A percentile compares a stretch with the other conserved stretches of the same genome.
These are phyloP conservation scores for Liquidambar formosana DNA, from an alignment of 164 flowering plant species.

Conservation along the genomic window DNA sequence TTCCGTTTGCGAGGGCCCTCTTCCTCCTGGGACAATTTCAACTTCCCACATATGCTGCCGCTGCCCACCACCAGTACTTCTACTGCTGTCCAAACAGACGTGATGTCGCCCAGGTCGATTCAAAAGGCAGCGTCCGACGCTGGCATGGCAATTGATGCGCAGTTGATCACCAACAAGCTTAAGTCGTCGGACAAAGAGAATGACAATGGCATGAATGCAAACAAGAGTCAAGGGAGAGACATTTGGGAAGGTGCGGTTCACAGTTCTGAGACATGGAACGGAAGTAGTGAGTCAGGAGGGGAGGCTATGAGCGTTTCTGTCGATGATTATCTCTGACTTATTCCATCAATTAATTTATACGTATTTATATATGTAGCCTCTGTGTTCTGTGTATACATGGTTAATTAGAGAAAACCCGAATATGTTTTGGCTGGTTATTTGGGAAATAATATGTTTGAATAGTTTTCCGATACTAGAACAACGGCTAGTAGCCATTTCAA, in stretches of 20 bases:
- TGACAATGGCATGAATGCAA: not conserved
- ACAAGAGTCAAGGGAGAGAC: not conserved
- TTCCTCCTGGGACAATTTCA: slow-evolving; percentile 29
- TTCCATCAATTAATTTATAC: not conserved
- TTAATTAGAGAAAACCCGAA: too few species aligned
- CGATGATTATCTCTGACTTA: slow-evolving; percentile 39
- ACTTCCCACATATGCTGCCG: slow-evolving; percentile 50
- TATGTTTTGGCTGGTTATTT: too few species aligned
- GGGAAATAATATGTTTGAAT: too few species aligned
- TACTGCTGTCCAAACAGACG: slow-evolving; percentile 13
- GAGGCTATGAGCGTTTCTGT: slow-evolving; percentile 40
- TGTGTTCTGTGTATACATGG: too few species aligned
- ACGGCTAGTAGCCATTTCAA: too few species aligned
- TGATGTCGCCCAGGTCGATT: slow-evolving; percentile 57
- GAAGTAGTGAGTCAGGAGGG: not conserved
- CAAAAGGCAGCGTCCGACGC: slow-evolving; percentile 72
- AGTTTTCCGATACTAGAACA: too few species aligned
- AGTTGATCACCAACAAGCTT: not conserved
- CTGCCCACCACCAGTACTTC: too few species aligned
- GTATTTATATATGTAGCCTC: too few species aligned
- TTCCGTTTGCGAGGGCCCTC: slow-evolving; percentile 44
- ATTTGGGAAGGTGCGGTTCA: slow-evolving; percentile 14
- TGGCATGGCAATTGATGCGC: slow-evolving; percentile 58
- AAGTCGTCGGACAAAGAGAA: too few species aligned
- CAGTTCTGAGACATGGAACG: slow-evolving; percentile 8